These are phyloP conservation scores for Naegleria fowleri DNA, from an alignment of 208 protist genomes.

Conservation along the genomic window DNA sequence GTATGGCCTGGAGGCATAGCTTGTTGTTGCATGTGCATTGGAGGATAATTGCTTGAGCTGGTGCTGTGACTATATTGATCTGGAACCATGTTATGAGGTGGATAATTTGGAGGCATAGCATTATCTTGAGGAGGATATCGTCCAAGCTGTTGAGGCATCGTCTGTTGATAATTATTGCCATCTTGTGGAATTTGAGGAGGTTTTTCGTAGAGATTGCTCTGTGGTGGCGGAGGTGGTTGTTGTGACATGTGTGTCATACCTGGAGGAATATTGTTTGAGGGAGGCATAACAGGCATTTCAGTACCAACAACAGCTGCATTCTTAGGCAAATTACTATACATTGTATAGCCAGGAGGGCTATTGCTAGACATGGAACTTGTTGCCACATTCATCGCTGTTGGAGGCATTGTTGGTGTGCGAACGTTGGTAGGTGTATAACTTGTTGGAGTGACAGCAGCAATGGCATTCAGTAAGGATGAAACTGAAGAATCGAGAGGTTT, in stretches of 20 bases:
- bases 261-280: too few species aligned
- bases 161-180: neutral
- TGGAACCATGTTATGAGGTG: neutral
- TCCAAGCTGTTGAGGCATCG: neutral
- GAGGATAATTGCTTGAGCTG: neutral
- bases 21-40: neutral
- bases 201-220: too few species aligned
- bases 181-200: neutral
- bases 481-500: neutral
- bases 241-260: too few species aligned
- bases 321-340: neutral
- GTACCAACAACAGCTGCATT: neutral
- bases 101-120: too few species aligned
- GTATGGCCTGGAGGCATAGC: neutral
- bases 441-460: neutral
- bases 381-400: too few species aligned
- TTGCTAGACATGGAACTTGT: neutral
- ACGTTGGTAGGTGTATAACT: neutral
- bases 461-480: neutral
- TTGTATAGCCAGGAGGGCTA: neutral
- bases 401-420: neutral
- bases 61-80: neutral
- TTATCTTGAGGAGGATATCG: neutral
- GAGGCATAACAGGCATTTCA: neutral
- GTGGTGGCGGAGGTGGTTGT: too few species aligned